phyloP scores from a whole-genome alignment of 306 rosid genomes.

The Castanea mollissima region DNA sequence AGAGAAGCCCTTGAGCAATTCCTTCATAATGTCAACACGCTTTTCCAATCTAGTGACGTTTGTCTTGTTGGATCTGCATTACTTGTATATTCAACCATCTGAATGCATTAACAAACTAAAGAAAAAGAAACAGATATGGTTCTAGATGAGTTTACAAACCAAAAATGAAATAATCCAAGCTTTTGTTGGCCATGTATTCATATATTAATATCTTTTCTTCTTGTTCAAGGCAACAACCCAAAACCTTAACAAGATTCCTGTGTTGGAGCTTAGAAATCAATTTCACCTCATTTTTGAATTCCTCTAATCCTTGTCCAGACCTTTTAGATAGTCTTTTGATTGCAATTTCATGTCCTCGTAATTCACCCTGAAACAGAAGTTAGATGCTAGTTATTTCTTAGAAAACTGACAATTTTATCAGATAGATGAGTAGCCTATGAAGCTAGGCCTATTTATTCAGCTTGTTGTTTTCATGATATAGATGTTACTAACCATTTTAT shows the following conservation, averaged over 20 bases:
- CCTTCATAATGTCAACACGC: constrained; percentile 10
- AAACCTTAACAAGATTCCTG: constrained; percentile 29
- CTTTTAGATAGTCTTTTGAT: constrained; percentile 26
- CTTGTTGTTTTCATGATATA: no score
- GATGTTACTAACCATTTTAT: no score
- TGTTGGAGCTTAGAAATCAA: constrained; percentile 32
- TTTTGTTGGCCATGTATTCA: constrained; percentile 33
- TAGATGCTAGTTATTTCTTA: not conserved
- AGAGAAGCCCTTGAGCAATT: constrained; percentile 18
- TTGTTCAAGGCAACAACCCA: constrained; percentile 29
- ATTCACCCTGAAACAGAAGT: constrained; percentile 10
- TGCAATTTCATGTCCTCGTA: constrained; percentile 21
- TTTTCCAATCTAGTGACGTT: constrained; percentile 8
- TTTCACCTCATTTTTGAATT: constrained; percentile 29
- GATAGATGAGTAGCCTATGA: no score
- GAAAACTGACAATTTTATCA: no score
- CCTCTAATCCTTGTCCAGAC: constrained; percentile 34
- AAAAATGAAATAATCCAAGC: constrained; percentile 38
- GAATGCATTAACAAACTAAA: no score
- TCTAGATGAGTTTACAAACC: not conserved
- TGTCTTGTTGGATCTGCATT: not conserved
- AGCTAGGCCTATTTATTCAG: not conserved
- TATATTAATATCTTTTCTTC: constrained; percentile 28
- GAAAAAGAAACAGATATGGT: no score
- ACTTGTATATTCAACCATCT: no score